Evolutionary conservation across 768 basidiomycete species (phyloP), one percentile per base, ranked within the genome.

Genomic region (Podaxis sp.): DNA sequence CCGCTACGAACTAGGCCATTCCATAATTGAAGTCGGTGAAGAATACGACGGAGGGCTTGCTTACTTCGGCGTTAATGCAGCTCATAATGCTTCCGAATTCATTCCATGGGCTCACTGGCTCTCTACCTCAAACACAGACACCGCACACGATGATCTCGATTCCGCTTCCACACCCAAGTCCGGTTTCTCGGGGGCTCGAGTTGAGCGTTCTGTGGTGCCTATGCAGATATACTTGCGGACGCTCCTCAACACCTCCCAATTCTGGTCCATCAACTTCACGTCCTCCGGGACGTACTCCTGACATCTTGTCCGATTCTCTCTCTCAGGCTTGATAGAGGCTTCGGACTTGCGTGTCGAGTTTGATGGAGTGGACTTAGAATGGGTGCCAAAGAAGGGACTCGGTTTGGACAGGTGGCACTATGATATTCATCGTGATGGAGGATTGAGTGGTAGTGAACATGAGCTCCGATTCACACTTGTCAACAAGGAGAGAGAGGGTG

Each of bases 1-100:
- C 33, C 83, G 90, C 5, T 91, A 91, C 68, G 91, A 92, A 72
- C 83, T 92, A 1, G 91, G 91, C 0, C 91, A 93, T 73, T 90
- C 89, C 24, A 84, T 92, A 53, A 89, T 92, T 66, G 76, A 84
- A 6, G 87, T 91, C 20, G 91, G 91, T 3, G 91, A 93, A 74
- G 91, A 92, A 74, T 92, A 93, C 69, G 91, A 93, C 66, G 91
- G 90, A 12, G 91, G 89, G 3, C 84, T 73, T 64, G 87, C 78
- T 2, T 93, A 93, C 72, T 90, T 81, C 67, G 91, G 91, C 15
- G 78, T 81, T 38, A 90, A 93, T 68, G 82, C 88, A 3, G 78
- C 80, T 28, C 74, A 81, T 50, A 71, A 85, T 65, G 67, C 74
- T 36, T 71, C 73, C 10, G 58, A 75, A 28, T 72, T 78, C 36